Conservation (phyloP, 345 rosid species). For the Populus euphratica region DNA sequence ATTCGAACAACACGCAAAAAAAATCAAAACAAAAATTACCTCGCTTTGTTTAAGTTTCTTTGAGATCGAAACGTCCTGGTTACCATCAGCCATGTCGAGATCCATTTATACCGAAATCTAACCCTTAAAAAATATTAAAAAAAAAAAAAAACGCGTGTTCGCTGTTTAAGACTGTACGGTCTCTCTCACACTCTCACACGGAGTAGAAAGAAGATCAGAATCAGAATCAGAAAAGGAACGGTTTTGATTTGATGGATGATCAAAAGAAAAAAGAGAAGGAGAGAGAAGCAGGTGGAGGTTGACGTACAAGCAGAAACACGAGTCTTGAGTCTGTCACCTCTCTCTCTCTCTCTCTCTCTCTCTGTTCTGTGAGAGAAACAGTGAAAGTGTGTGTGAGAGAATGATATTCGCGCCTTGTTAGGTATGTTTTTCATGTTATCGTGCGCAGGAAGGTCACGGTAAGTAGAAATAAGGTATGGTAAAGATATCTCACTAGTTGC, state of each 20-base stretch:
- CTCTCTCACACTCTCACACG: too few species aligned
- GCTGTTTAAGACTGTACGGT: background rate
- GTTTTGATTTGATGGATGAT: too few species aligned
- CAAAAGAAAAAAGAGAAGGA: too few species aligned
- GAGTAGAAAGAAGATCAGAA: too few species aligned
- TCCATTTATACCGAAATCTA: constrained; percentile 1
- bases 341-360: too few species aligned
- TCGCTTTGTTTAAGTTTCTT: constrained; percentile 22
- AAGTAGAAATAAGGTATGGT: background rate
- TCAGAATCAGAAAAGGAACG: background rate
- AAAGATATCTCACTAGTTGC: too few species aligned
- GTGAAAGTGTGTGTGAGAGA: background rate
- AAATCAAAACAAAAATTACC: constrained; percentile 5
- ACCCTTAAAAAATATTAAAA: background rate
- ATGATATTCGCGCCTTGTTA: background rate
- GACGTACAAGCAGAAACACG: too few species aligned
- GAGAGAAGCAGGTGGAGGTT: too few species aligned
- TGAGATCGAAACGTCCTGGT: background rate
- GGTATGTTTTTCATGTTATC: background rate
- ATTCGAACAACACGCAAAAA: background rate
- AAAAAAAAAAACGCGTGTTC: background rate
- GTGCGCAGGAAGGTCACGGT: constrained; percentile 1
- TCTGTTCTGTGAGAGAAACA: background rate
- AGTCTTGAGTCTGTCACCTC: too few species aligned
- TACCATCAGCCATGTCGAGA: background rate